Base-by-base conservation (phyloP, 1,284 basidiomycete genomes). In the Ustilago nuda region DNA sequence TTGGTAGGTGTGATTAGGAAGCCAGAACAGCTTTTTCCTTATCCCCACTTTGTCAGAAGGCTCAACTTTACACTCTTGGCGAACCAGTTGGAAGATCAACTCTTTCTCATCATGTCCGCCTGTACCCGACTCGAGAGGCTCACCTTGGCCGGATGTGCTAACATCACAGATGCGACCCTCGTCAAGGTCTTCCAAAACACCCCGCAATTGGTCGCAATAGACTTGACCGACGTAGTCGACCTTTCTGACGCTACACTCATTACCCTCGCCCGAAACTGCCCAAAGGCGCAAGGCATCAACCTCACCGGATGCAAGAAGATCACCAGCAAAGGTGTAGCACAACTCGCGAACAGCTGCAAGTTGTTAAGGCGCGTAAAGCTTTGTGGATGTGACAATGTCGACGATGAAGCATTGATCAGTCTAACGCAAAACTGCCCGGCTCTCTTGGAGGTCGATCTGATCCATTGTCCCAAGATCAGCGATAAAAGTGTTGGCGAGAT, bases 381-480 rank as follows among this genome's bases (percentile, higher is more conserved):
- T 33, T 82, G 76, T 60, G 72, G 72, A 17, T 85, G 83, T 54
- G 76, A 72, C 33, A 66, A 65, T 32, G 52, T 85, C 9, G 79
- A 74, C 56, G 80, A 82, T 52, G 66, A 71, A 35, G 82, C 81
- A 30, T 57, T 85, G 19, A 39, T 72, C 8, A 74, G 79, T 4
- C 61, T 85, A 27, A 73, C 81, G 4, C 54, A 69, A 46, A 48
- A 89, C 8, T 98, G 95, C 83, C 93, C 94, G 0, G 89, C 95
- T 41, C 89, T 99, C 19, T 90, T 99, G 61, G 97, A 99, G 87
- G 91, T 98, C 77, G 97, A 99, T 87, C 90, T 99, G 74, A 92
- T 94, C 80, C 89, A 91, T 72, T 95, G 95, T 87, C 89, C 90
- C 66, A 89, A 89, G 61, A 89, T 98, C 82, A 92, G 93, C 12